Base-by-base conservation (phyloP, 2,329 filamentous ascomycete species). In the Aplosporella prunicola region DNA sequence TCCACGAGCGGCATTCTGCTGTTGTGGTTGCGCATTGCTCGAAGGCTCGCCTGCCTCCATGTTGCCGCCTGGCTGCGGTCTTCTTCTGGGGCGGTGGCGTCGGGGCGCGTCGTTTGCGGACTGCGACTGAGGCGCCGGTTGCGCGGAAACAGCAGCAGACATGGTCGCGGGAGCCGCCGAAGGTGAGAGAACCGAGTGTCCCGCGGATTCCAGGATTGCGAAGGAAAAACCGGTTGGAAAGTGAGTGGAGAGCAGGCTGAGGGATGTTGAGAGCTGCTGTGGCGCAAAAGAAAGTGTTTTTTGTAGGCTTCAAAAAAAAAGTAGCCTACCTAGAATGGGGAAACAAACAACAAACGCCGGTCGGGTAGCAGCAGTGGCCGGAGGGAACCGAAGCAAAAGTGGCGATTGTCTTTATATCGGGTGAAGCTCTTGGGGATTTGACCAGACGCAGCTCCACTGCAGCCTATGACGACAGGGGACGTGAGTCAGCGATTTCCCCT, bases 261-360 rank as follows among this genome's bases (percentile, higher is more conserved):
- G n/a, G 20, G 5, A 16, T 14, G 11, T 22, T 10, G 22, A 3
- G 5, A 29, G 18, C 18, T 17, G 18, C 10, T 9, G 15, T 15
- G 10, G 35, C 11, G 29, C 34, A 7, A 23, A 23, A 7, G 32
- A 18, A 10, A 18, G 31, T 22, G 31, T 20, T 10, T 23, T 24
- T 16, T 20, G 29, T 22, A 52, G 49, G 52, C 54, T 50, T 50
- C 45, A 17, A 33, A 47, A 51, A 50, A 44, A 53, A 45, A 55
- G 51, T n/a, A n/a, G n/a, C n/a, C n/a, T n/a, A n/a, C n/a, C n/a
- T n/a, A n/a, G n/a, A n/a, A n/a, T n/a, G n/a, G n/a, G n/a, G n/a
- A n/a, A n/a, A n/a, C n/a, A n/a, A n/a, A n/a, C n/a, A n/a, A n/a
- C n/a, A n/a, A n/a, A n/a, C n/a, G n/a, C n/a, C n/a, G n/a, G n/a